phyloP scores from a whole-genome alignment of 768 basidiomycete genomes.

The Trametes meyenii region DNA sequence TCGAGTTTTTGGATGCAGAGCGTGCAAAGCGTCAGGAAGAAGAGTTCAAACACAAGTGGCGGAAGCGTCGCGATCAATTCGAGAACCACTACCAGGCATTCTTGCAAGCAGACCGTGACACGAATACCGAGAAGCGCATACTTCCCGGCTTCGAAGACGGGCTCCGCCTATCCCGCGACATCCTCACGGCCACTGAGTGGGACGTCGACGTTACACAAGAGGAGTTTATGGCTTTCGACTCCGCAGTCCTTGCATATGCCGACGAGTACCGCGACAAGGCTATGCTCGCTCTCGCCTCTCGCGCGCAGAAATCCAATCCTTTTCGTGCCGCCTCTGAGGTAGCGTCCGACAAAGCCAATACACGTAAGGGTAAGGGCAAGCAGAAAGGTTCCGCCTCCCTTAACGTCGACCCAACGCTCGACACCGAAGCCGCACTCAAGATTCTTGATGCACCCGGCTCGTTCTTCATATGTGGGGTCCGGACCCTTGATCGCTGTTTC shows the following conservation, averaged over 20 bases:
- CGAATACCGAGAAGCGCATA: background rate
- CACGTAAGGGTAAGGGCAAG: slow-evolving; percentile 2
- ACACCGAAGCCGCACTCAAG: background rate
- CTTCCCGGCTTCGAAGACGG: slow-evolving; percentile 6
- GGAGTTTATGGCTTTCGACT: background rate
- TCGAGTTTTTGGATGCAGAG: background rate
- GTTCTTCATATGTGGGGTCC: background rate
- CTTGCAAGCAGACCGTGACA: background rate
- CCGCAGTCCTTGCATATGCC: background rate
- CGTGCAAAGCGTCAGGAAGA: background rate
- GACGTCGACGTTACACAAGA: background rate
- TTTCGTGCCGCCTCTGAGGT: no score
- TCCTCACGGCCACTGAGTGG: background rate
- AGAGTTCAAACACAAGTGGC: background rate
- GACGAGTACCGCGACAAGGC: background rate
- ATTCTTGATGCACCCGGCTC: background rate
- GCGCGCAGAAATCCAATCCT: background rate
- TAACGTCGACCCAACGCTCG: background rate
- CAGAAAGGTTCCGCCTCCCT: background rate
- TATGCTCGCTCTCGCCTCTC: background rate
- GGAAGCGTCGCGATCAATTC: background rate
- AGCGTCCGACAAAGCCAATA: background rate
- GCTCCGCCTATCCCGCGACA: background rate
- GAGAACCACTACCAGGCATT: background rate
- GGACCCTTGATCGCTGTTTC: background rate